Conservation (phyloP, 139 green algal species). For the Tetradesmus lagerheimii region DNA sequence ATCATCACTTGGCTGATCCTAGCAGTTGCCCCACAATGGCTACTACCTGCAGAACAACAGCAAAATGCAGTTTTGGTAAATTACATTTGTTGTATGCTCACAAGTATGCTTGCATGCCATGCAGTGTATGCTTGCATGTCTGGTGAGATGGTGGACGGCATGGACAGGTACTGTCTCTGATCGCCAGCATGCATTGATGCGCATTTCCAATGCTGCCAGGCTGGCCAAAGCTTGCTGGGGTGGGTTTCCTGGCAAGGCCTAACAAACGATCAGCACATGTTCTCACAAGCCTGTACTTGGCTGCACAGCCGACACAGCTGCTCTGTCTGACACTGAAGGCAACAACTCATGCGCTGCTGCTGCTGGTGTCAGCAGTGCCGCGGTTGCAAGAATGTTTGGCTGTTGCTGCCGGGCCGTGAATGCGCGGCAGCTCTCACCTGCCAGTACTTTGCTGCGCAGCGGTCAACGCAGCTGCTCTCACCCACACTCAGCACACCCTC, state of each 20-base stretch:
- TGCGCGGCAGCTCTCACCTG: slow-evolving; percentile 73
- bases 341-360: background rate
- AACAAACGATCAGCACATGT: too few relatives aligned
- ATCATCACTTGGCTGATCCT: slow-evolving; percentile 56
- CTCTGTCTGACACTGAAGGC: background rate
- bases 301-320: too few relatives aligned
- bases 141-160: too few relatives aligned
- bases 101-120: background rate
- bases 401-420: background rate
- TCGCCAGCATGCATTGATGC: background rate
- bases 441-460: slow-evolving; percentile 97
- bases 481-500: slow-evolving; percentile 94
- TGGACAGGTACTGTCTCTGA: too few relatives aligned
- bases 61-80: too few relatives aligned
- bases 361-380: too few relatives aligned
- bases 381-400: background rate
- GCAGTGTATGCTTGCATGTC: background rate
- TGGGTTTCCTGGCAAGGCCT: too few relatives aligned
- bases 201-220: background rate
- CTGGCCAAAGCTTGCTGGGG: too few relatives aligned
- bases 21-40: slow-evolving; percentile 71
- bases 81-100: too few relatives aligned
- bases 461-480: slow-evolving; percentile 96
- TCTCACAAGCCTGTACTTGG: too few relatives aligned
- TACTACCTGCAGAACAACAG: slow-evolving; percentile 59